Evolutionary conservation across 345 rosid genomes (phyloP).

Genomic region (Brassica nigra): DNA sequence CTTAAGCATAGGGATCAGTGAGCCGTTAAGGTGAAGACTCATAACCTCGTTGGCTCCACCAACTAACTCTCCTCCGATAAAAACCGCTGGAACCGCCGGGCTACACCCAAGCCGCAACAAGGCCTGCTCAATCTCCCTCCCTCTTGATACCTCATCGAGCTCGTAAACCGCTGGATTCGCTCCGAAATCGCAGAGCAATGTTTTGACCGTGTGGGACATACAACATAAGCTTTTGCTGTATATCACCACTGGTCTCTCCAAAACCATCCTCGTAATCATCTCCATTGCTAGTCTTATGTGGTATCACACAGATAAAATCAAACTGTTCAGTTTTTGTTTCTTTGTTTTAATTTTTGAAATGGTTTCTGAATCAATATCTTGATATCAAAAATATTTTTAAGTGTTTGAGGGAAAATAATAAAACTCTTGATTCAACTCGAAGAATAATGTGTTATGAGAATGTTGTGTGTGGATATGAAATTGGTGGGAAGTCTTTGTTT

Average conservation of each 20-base stretch:
- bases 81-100: constrained; percentile 69
- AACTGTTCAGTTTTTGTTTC: neutral
- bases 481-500: constrained; percentile 19
- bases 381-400: neutral
- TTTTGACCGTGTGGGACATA: constrained; percentile 82
- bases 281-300: constrained; percentile 48
- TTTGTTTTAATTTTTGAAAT: neutral
- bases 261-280: constrained; percentile 54
- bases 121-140: constrained; percentile 78
- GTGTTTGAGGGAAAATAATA: neutral
- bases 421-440: neutral
- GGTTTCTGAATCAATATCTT: neutral
- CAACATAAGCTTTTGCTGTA: constrained; percentile 79
- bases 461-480: constrained; percentile 32
- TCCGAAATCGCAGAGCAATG: constrained; percentile 69
- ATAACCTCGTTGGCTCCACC: constrained; percentile 88
- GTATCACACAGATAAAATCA: neutral
- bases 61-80: constrained; percentile 78
- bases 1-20: constrained; percentile 77
- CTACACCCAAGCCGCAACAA: constrained; percentile 66
- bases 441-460: constrained; percentile 8
- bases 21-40: constrained; percentile 81
- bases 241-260: constrained; percentile 85
- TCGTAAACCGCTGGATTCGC: constrained; percentile 71
- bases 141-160: constrained; percentile 68